A percentile compares a stretch with the other conserved stretches of the same genome.
These are phyloP conservation scores for Vaccinium darrowii DNA, from an alignment of 148 eudicot genomes.

Conservation along the genomic window DNA sequence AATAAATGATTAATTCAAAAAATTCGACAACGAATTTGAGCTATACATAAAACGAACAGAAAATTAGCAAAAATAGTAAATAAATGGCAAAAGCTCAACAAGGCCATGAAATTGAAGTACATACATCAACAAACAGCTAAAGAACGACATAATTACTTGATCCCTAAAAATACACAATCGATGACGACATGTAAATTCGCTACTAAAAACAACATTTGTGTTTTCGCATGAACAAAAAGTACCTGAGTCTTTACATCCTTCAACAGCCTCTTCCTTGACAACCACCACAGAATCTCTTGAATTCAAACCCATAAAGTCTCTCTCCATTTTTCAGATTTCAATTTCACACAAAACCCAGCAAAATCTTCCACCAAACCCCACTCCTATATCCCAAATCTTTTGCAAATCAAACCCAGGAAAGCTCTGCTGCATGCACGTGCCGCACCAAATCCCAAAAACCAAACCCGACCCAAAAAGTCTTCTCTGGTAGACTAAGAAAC, in stretches of 20 bases:
- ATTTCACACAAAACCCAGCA: neutral
- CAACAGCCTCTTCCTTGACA: conserved; percentile 31
- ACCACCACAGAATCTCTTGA: conserved; percentile 23
- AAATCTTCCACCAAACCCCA: neutral
- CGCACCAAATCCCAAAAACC: conserved; percentile 11
- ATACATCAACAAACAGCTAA: neutral
- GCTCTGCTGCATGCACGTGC: neutral
- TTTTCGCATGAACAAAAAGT: neutral
- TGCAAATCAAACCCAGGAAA: conserved; percentile 2
- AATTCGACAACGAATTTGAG: neutral
- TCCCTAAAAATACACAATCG: neutral
- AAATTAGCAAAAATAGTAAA: neutral
- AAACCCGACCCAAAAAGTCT: neutral
- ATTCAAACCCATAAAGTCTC: conserved; percentile 40
- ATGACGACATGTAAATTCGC: neutral
- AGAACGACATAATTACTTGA: neutral
- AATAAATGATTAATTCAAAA: neutral
- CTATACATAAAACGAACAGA: neutral
- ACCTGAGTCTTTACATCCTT: conserved; percentile 30
- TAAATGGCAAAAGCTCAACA: neutral
- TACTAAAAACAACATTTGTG: neutral
- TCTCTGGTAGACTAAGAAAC: neutral
- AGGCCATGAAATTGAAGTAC: conserved; percentile 1
- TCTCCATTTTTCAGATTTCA: conserved; percentile 36
- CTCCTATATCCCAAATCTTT: neutral